These are phyloP conservation scores for Tranzscheliella williamsii DNA, from an alignment of 1,284 basidiomycete genomes.

Conservation along the genomic window DNA sequence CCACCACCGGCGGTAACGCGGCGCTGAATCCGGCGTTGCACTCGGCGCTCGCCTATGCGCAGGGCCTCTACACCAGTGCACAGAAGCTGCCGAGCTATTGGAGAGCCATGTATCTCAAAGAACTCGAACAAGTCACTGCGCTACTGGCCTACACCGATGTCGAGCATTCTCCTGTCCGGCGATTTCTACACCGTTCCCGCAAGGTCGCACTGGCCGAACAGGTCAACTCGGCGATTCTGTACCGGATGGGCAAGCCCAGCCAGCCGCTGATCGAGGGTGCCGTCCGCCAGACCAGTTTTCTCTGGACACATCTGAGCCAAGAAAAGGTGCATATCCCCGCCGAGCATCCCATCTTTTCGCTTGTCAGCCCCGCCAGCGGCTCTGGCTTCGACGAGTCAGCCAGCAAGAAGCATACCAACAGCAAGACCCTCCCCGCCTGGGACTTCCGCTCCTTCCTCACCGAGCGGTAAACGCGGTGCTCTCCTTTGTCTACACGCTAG, in stretches of 20 bases:
- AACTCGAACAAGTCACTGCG: conserved; percentile 73
- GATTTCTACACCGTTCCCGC: conserved; percentile 73
- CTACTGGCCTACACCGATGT: conserved; percentile 76
- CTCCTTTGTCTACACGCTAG: no score
- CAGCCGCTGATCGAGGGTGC: conserved; percentile 54
- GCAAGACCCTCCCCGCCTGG: conserved; percentile 21
- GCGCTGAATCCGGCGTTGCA: conserved; percentile 37
- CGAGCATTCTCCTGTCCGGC: conserved; percentile 70
- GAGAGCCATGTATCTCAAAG: conserved; percentile 67
- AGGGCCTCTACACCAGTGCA: conserved; percentile 42
- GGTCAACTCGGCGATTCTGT: conserved; percentile 78
- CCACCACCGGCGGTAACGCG: conserved; percentile 14
- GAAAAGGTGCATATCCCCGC: conserved; percentile 32
- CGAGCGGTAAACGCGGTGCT: conserved; percentile 20
- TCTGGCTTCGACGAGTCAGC: conserved; percentile 4
- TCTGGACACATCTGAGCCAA: conserved; percentile 31
- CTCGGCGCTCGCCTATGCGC: conserved; percentile 42
- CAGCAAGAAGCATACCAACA: conserved; percentile 14
- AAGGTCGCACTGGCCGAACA: conserved; percentile 80
- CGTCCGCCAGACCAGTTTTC: conserved; percentile 48
- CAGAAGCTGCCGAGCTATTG: conserved; percentile 43
- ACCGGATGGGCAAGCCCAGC: conserved; percentile 41
- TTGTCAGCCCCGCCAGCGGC: conserved; percentile 2
- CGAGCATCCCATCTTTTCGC: conserved; percentile 25
- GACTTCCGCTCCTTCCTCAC: conserved; percentile 27